These are phyloP conservation scores for Fusarium phyllophilum DNA, from an alignment of 2,329 filamentous ascomycete genomes.

Conservation along the genomic window DNA sequence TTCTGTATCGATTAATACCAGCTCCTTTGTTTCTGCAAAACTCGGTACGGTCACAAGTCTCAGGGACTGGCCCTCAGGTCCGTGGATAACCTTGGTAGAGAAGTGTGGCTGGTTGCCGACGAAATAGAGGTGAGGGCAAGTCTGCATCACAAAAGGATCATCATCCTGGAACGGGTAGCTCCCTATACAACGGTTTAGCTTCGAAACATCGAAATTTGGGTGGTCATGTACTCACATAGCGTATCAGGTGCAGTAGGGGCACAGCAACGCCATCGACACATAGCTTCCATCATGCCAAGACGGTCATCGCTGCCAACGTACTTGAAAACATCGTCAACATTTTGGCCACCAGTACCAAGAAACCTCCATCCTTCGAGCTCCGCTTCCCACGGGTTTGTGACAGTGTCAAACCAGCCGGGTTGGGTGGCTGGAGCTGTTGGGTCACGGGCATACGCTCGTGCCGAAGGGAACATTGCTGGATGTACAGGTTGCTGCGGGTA, in stretches of 20 bases:
- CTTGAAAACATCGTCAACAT: conserved; percentile 91
- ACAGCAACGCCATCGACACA: conserved; percentile 89
- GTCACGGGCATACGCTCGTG: conserved; percentile 72
- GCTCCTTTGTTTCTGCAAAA: conserved; percentile 80
- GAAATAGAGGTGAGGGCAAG: conserved; percentile 92
- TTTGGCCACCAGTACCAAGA: conserved; percentile 89
- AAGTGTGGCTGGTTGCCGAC: conserved; percentile 86
- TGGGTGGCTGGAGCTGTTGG: conserved; percentile 53
- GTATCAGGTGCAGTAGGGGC: conserved; percentile 97
- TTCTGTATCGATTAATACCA: conserved; percentile 87
- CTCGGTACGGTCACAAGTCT: conserved; percentile 84
- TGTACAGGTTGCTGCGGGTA: conserved; percentile 95
- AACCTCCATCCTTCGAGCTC: conserved; percentile 91
- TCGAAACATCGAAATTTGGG: not conserved
- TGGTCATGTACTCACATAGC: conserved; percentile 72
- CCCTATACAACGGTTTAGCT: conserved; percentile 63
- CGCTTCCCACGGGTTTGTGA: conserved; percentile 93
- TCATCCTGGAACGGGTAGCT: conserved; percentile 96
- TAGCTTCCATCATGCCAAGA: conserved; percentile 91
- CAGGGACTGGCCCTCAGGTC: conserved; percentile 74
- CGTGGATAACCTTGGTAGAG: conserved; percentile 75
- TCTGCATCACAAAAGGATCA: conserved; percentile 87
- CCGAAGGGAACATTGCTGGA: conserved; percentile 85
- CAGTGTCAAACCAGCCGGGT: conserved; percentile 82
- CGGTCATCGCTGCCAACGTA: conserved; percentile 84